Percentiles rank a stretch among this genome's conserved stretches.
These are phyloP conservation scores for Leccinum griseonigrum DNA, from an alignment of 1,284 basidiomycete species.

Conservation along the genomic window DNA sequence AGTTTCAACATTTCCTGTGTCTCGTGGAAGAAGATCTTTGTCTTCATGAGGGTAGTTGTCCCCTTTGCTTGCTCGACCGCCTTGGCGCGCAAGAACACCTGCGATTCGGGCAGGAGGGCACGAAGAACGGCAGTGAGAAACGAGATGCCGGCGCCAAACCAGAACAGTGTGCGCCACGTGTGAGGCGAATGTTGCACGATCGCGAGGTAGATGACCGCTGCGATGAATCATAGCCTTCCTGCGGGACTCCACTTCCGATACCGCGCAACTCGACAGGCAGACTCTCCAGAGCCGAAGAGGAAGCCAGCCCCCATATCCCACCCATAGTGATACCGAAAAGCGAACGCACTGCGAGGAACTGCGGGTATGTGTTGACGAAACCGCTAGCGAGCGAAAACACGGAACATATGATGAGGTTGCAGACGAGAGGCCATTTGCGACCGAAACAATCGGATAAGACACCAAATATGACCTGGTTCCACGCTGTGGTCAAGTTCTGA, in stretches of 20 bases:
- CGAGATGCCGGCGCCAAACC: slow-evolving; percentile 70
- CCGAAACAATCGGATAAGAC: slow-evolving; percentile 83
- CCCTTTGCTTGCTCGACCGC: slow-evolving; percentile 43
- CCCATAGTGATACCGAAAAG: slow-evolving; percentile 90
- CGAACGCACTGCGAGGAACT: slow-evolving; percentile 73
- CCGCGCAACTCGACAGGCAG: slow-evolving; percentile 87
- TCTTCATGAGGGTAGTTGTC: slow-evolving; percentile 50
- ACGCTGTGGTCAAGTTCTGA: neutral
- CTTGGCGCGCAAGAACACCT: slow-evolving; percentile 68
- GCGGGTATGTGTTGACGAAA: slow-evolving; percentile 64
- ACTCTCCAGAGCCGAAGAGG: slow-evolving; percentile 84
- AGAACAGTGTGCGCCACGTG: slow-evolving; percentile 68
- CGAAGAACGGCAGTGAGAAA: slow-evolving; percentile 75
- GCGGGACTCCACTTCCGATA: slow-evolving; percentile 80
- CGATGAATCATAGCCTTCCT: slow-evolving; percentile 76
- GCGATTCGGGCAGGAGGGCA: slow-evolving; percentile 76
- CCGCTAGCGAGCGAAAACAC: slow-evolving; percentile 77
- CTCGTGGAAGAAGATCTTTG: slow-evolving; percentile 73
- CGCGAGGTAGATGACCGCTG: slow-evolving; percentile 77
- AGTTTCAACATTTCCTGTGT: slow-evolving; percentile 72
- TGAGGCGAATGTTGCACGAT: slow-evolving; percentile 54
- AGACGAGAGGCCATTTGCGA: slow-evolving; percentile 88
- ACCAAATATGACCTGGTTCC: slow-evolving; percentile 61
- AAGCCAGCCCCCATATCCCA: slow-evolving; percentile 77
- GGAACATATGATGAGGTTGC: slow-evolving; percentile 72